Evolutionary conservation across 2,329 filamentous ascomycete species (phyloP), one percentile per base, ranked within the genome.

Genomic region (Beauveria medogensis): DNA sequence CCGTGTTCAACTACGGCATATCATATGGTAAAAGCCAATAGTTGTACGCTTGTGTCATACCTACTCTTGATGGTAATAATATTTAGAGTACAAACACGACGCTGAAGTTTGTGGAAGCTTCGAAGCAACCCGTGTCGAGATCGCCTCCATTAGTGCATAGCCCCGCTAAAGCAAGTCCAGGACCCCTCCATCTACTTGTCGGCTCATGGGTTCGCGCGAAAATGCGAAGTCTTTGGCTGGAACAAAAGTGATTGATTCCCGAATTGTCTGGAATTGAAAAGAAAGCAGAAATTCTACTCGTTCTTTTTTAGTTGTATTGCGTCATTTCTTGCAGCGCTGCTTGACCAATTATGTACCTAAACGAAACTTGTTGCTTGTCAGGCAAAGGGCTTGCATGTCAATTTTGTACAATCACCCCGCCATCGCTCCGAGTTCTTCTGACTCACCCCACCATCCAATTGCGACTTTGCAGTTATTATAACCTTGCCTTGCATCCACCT

Each of bases 61-160:
- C 18, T 43, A 8, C n/a, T 43, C 5, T 37, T 16, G 12, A 37
- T 37, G 30, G 12, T 37, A 14, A 16, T 37, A 48, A 26, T 26
- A 26, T 4, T 12, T 28, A 24, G 16, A 30, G 22, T 30, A 18
- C 10, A 40, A 30, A 34, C 10, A 1, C 9, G 44, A 30, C n/a
- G 18, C n/a, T 24, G 50, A 34, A 20, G 12, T 52, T 62, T 60
- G 60, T 65, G 64, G 51, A 66, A n/a, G 30, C 52, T 47, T 37
- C 12, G 40, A 59, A 14, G 12, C 10, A 16, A 37, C 14, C 34
- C 34, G 34, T 14, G 12, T 37, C 34, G 26, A 18, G 16, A 34
- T 59, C n/a, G 20, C 50, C 51, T 43, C 50, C 16, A 47, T 60
- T 54, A 48, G 10, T 43, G 41, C 58, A 60, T 54, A 60, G 51